Conservation (phyloP, 179 eudicot genomes). For the Nepenthes alata region DNA sequence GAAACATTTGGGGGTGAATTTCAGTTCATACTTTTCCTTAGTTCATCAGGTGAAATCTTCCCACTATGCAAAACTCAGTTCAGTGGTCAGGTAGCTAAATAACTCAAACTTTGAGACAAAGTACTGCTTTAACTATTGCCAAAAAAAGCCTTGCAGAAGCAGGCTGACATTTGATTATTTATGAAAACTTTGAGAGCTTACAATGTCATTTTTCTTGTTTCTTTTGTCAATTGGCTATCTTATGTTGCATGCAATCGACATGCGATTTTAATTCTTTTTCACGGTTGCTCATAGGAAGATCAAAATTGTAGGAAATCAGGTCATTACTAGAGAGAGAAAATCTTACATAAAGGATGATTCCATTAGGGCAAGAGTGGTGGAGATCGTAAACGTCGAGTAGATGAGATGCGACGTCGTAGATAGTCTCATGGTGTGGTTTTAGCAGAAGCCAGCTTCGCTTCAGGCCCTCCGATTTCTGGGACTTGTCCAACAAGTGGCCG, state of each 20-base stretch:
- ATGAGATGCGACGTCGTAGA: conserved; percentile 40
- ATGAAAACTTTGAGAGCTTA: too few relatives aligned
- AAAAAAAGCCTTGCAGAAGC: neutral
- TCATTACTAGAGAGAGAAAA: conserved; percentile 11
- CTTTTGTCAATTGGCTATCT: too few relatives aligned
- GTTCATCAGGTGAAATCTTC: neutral
- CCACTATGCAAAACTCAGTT: neutral
- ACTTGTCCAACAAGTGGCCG: conserved; percentile 28
- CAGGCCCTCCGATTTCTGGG: conserved; percentile 51
- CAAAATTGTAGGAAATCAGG: conserved; percentile 1
- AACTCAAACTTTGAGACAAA: neutral
- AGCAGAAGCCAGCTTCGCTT: conserved; percentile 54
- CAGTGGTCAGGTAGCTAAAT: neutral
- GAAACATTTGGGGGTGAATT: neutral
- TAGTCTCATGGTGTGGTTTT: conserved; percentile 36
- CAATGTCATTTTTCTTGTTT: too few relatives aligned
- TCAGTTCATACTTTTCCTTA: neutral
- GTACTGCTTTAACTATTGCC: too few relatives aligned
- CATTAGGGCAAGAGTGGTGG: conserved; percentile 57
- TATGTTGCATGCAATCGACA: too few relatives aligned
- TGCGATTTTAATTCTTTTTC: too few relatives aligned
- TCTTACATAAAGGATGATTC: conserved; percentile 61
- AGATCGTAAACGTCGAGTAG: conserved; percentile 49
- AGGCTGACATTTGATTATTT: neutral
- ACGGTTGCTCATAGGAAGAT: neutral